Base-by-base conservation (phyloP, 176 grass and related monocot genomes). In the Eleusine coracana region DNA sequence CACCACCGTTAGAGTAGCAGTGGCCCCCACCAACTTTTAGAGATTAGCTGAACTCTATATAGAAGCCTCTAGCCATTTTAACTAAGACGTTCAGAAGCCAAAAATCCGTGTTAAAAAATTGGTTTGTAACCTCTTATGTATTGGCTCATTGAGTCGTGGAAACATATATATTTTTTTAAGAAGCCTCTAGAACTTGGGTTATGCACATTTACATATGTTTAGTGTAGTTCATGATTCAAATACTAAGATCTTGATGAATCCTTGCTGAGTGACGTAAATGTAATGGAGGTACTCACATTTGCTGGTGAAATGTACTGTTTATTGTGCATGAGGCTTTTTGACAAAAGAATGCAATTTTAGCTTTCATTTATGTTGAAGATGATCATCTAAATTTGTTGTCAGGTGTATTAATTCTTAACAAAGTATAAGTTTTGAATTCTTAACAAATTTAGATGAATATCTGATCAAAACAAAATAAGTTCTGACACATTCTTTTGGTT, bases 401-500 rank as follows among this genome's bases (percentile, higher is more conserved):
- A 40, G 21, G 3, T 48, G 37, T 11, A 76, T n/a, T n/a, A n/a
- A n/a, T n/a, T n/a, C n/a, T n/a, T n/a, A n/a, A n/a, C n/a, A n/a
- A n/a, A n/a, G n/a, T n/a, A n/a, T n/a, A n/a, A n/a, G n/a, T n/a
- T n/a, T n/a, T n/a, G n/a, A n/a, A n/a, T n/a, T n/a, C n/a, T n/a
- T n/a, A n/a, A n/a, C n/a, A n/a, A n/a, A n/a, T n/a, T n/a, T n/a
- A 80, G 39, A 23, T 36, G 39, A 70, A 46, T 18, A 60, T 38
- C 5, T 61, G 6, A 27, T 56, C 18, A 38, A n/a, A 64, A 25
- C 59, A 72, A 11, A 73, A 20, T 20, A 56, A 40, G 77, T 44
- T 80, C 68, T 84, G 66, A 84, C 72, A 9, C 48, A 2, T 41
- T 64, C 3, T 31, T 68, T 29, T 81, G 45, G 28, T 84, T 46